Conservation (phyloP, 257 asterid genomes). For the Solanum stenotomum region DNA sequence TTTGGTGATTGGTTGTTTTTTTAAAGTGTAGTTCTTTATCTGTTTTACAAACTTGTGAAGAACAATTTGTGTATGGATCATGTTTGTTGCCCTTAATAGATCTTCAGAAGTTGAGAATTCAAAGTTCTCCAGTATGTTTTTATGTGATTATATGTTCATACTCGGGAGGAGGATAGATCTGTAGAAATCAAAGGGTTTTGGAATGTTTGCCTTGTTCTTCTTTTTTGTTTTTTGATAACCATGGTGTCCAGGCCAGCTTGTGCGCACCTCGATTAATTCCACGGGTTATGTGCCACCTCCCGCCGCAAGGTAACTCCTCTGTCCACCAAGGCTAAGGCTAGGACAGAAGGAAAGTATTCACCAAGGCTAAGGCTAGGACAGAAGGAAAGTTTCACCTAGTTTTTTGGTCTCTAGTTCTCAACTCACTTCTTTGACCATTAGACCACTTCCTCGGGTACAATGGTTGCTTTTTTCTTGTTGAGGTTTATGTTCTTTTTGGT, state of each 20-base stretch:
- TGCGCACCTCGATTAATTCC: background rate
- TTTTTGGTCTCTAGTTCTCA: background rate
- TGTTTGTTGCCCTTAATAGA: background rate
- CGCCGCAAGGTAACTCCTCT: background rate
- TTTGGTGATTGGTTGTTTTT: background rate
- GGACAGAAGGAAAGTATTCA: background rate
- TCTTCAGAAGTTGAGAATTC: background rate
- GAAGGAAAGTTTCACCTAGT: background rate
- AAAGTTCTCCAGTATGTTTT: background rate
- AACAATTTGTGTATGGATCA: background rate
- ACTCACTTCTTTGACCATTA: background rate
- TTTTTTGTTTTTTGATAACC: background rate
- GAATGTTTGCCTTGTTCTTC: background rate
- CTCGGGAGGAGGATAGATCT: background rate
- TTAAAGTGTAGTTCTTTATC: background rate
- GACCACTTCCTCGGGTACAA: background rate
- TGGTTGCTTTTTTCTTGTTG: background rate
- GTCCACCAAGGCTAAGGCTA: background rate
- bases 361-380: too few relatives aligned
- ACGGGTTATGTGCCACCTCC: background rate
- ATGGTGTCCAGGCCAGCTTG: background rate
- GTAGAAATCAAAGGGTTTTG: background rate
- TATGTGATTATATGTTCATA: background rate
- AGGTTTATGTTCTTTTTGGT: background rate
- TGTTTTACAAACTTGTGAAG: background rate